Base-by-base conservation (phyloP, 768 basidiomycete species). In the Amanita exitialis region DNA sequence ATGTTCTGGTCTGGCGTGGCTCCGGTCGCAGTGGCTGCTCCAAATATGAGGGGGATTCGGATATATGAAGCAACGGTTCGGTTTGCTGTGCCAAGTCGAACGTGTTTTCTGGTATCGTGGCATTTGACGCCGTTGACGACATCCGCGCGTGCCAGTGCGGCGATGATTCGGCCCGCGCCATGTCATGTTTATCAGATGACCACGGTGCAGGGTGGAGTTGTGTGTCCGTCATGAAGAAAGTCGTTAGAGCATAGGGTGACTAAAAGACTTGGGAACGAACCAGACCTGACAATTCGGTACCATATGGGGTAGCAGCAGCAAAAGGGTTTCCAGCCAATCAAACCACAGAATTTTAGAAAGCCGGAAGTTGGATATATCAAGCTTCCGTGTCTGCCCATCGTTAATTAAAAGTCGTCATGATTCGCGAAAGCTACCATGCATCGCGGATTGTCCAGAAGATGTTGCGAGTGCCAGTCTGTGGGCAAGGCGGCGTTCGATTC, bases 81-180 rank as follows among this genome's bases (percentile, higher is more conserved):
- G 64, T 66, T 18, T 65, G 63, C 54, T 67, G 63, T 2, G 68
- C 67, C 25, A 52, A 43, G 27, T 67, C 66, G 18, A 63, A 64
- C 25, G 57, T 58, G 27, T 53, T 61, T 13, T 62, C 57, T 10
- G 57, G 59, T 15, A 65, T 56, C 2, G 64, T 66, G 36, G 52
- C 51, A 25, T 53, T 61, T 9, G 64, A 64, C 27, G 54, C 45
- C 6, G 62, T 58, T 0, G 62, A 62, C 25, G 20, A 44, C 20
- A 21, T 32, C n/a, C 43, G 49, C 4, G 27, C 10, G 12, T 34
- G 41, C n/a, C n/a, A n/a, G 18, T 16, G 9, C n/a, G 34, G 49
- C 9, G 41, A 44, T 4, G 49, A 30, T 6, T 38, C 20, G 43
- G 43, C 4, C 16, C 13, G 23, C 43, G 43, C 15, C 10, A 8